phyloP scores from a whole-genome alignment of 148 eudicot species.

The Cornus florida region DNA sequence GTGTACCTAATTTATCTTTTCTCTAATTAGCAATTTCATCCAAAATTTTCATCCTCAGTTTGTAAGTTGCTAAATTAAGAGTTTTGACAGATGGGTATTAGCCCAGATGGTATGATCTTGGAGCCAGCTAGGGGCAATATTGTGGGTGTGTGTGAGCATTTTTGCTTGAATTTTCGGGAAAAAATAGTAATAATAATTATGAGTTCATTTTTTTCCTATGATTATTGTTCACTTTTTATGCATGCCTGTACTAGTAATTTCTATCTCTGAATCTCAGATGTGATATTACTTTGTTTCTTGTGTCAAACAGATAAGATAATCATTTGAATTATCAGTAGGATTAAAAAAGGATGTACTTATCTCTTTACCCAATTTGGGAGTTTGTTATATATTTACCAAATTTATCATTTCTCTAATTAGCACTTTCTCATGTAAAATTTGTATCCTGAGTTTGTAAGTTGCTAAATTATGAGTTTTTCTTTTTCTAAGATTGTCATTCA shows the following conservation, averaged over 20 bases:
- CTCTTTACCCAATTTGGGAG: neutral
- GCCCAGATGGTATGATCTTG: too few relatives aligned
- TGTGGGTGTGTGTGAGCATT: too few relatives aligned
- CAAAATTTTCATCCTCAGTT: neutral
- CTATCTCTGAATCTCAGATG: neutral
- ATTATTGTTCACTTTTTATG: neutral
- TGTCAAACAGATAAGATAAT: constrained; percentile 43
- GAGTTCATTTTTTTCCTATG: neutral
- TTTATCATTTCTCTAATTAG: neutral
- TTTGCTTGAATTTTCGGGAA: too few relatives aligned
- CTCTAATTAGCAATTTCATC: neutral
- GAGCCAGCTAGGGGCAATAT: too few relatives aligned
- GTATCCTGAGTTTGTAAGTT: neutral
- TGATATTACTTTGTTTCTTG: neutral
- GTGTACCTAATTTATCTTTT: neutral
- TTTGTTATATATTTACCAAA: neutral
- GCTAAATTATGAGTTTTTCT: neutral
- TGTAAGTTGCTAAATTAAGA: neutral
- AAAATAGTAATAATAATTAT: too few relatives aligned
- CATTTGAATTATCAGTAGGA: constrained; percentile 13
- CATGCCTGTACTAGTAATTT: neutral
- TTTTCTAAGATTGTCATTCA: neutral
- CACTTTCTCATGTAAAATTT: neutral
- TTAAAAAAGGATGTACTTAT: neutral
- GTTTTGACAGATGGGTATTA: neutral